phyloP scores from a whole-genome alignment of 441 rosid species.

The Populus hybrid region DNA sequence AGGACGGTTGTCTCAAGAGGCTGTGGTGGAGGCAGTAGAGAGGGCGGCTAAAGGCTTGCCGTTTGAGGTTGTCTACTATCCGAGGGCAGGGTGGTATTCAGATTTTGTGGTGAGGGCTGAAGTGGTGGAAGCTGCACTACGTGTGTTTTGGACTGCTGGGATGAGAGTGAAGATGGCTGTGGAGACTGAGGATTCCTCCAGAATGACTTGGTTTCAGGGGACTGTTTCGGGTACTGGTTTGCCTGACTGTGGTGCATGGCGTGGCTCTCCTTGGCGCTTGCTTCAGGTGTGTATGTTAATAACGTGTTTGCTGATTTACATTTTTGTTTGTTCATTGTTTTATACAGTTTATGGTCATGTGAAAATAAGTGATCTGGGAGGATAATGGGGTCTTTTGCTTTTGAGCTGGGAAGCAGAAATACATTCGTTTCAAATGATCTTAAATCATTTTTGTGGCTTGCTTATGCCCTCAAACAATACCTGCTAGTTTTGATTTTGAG shows the following conservation, averaged over 20 bases:
- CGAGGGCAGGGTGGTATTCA: constrained; percentile 53
- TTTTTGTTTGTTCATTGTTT: not conserved
- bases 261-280: constrained; percentile 86
- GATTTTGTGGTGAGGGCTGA: constrained; percentile 78
- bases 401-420: not conserved
- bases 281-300: constrained; percentile 51
- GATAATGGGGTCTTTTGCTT: not conserved
- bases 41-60: constrained; percentile 50
- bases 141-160: constrained; percentile 50
- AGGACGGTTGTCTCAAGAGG: constrained; percentile 43
- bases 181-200: constrained; percentile 75
- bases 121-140: constrained; percentile 59
- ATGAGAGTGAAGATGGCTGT: constrained; percentile 72
- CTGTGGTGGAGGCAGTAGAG: constrained; percentile 48
- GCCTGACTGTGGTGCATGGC: constrained; percentile 53
- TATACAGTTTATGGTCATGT: not conserved
- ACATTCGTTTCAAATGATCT: no score
- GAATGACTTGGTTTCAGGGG: constrained; percentile 76
- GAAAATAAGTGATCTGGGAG: not conserved
- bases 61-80: constrained; percentile 77
- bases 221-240: constrained; percentile 38
- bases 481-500: not conserved
- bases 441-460: not conserved
- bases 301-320: not conserved
- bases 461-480: not conserved